These are phyloP conservation scores for Paspalum vaginatum DNA, from an alignment of 176 grass and related monocot genomes.

Conservation along the genomic window DNA sequence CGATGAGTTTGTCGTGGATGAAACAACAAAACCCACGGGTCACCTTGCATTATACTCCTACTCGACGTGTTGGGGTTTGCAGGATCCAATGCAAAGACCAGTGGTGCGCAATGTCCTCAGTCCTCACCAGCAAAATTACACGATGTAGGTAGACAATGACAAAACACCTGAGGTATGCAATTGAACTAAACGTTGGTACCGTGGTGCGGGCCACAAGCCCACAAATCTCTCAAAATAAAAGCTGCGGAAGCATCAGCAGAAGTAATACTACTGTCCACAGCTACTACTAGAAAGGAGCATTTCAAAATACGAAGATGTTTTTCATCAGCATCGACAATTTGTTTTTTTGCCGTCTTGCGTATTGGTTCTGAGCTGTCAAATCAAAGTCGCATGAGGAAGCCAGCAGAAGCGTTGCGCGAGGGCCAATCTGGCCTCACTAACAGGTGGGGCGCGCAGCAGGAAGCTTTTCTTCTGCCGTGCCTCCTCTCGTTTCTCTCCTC, in stretches of 20 bases:
- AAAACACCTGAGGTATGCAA: neutral
- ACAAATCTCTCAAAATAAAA: neutral
- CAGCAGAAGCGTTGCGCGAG: neutral
- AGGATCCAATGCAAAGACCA: neutral
- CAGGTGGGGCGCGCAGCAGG: neutral
- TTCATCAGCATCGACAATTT: neutral
- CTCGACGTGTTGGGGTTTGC: neutral
- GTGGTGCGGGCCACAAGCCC: neutral
- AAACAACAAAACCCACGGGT: too few species aligned
- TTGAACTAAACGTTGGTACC: neutral
- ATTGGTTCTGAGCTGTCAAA: slow-evolving; percentile 29
- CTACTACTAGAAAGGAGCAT: neutral
- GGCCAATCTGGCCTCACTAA: neutral
- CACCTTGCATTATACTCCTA: too few species aligned
- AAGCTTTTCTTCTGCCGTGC: neutral
- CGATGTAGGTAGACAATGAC: neutral
- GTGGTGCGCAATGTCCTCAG: too few species aligned
- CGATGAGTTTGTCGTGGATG: too few species aligned
- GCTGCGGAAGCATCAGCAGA: neutral
- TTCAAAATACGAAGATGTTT: neutral
- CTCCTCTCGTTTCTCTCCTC: neutral
- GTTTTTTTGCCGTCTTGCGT: too few species aligned
- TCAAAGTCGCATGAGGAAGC: slow-evolving; percentile 23
- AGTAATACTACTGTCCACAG: neutral
- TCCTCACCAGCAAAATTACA: neutral